A percentile compares a stretch with the other conserved stretches of the same genome.
Conservation (phyloP, 2,329 filamentous ascomycete genomes). For the Neurospora crassa region DNA sequence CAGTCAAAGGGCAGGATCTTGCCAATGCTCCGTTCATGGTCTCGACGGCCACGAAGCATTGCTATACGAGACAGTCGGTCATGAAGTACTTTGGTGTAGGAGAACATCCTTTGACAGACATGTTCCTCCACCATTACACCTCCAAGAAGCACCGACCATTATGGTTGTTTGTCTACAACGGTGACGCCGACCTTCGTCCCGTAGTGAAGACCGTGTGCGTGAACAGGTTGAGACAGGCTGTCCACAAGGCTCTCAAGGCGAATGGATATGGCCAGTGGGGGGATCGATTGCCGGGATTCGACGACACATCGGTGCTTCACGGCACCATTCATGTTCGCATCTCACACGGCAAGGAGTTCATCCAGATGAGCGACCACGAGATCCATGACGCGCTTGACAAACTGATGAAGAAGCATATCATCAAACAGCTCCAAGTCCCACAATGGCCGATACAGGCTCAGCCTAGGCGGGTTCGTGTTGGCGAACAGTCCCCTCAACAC, state of each 20-base stretch:
- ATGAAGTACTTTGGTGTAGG: conserved; percentile 23
- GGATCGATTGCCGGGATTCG: neutral
- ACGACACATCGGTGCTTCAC: neutral
- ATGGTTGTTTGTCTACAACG: conserved; percentile 7
- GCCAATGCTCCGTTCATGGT: neutral
- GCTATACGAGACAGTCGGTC: neutral
- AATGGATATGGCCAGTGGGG: neutral
- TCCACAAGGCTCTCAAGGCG: neutral
- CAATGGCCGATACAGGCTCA: neutral
- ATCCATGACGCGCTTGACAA: neutral
- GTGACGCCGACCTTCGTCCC: neutral
- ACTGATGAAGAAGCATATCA: neutral
- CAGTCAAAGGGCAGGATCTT: neutral
- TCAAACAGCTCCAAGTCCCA: neutral
- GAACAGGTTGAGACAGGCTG: neutral
- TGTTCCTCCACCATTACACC: conserved; percentile 9
- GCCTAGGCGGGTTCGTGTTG: neutral
- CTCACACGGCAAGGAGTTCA: neutral
- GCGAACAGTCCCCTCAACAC: neutral
- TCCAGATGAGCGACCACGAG: neutral
- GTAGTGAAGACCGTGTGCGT: neutral
- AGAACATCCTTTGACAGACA: conserved; percentile 23
- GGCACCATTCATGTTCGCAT: neutral
- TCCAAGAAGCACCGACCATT: conserved; percentile 6
- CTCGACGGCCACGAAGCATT: neutral